Percentiles rank a stretch among this genome's conserved stretches.
Conservation (phyloP, 2,329 filamentous ascomycete genomes). For the Apiospora pterosperma region DNA sequence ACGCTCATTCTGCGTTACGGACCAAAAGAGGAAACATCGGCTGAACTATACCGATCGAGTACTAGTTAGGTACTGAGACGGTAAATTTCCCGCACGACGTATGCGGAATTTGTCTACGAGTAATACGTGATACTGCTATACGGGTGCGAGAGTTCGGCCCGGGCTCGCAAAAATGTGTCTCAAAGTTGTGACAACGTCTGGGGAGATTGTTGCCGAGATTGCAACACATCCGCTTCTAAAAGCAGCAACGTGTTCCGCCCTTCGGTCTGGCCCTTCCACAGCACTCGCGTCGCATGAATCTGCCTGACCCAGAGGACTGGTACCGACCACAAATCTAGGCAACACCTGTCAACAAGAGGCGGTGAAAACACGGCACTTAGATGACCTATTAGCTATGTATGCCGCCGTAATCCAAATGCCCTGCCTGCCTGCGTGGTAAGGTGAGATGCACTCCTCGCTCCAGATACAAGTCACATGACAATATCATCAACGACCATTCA, state of each 20-base stretch:
- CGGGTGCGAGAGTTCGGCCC: not conserved
- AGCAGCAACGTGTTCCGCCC: not conserved
- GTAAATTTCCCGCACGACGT: not conserved
- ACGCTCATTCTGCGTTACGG: not conserved
- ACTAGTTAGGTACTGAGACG: not conserved
- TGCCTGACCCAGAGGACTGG: not conserved
- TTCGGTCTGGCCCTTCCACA: not conserved
- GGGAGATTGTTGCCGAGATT: not conserved
- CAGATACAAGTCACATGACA: not conserved
- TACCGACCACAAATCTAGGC: not conserved
- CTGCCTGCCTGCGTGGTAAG: not conserved
- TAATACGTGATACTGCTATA: not conserved
- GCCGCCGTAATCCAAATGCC: not conserved
- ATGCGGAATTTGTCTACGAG: too few relatives aligned
- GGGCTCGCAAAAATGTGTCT: not conserved
- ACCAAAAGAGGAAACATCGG: not conserved
- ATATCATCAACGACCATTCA: not conserved
- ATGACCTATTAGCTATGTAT: not conserved
- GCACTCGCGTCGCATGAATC: not conserved
- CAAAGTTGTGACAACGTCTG: not conserved
- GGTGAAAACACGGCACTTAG: not conserved
- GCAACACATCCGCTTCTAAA: not conserved
- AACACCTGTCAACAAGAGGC: not conserved
- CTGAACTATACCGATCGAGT: not conserved
- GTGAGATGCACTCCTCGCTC: not conserved